These are phyloP conservation scores for Austroboletus rostrupii DNA, from an alignment of 1,284 basidiomycete genomes.

Conservation along the genomic window DNA sequence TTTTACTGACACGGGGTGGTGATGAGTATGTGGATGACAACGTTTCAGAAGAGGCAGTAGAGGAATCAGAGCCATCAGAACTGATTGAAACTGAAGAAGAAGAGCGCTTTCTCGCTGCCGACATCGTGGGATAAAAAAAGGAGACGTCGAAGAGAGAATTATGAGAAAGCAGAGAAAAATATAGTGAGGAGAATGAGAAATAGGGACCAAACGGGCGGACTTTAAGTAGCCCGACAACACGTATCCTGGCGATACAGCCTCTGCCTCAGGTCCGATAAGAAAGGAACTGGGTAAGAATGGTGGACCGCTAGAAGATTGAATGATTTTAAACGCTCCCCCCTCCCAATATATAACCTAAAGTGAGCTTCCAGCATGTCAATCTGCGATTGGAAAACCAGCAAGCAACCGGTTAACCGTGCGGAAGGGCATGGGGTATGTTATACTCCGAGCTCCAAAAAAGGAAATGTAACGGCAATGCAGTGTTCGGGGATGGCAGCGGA, in stretches of 20 bases:
- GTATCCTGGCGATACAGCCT: constrained; percentile 9
- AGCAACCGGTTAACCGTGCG: constrained; percentile 1
- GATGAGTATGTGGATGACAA: constrained; percentile 29
- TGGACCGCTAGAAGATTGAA: constrained; percentile 2
- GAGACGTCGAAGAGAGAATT: neutral
- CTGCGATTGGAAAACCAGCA: constrained; percentile 9
- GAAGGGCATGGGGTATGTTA: constrained; percentile 8
- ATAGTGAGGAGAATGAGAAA: neutral
- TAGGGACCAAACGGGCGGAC: neutral
- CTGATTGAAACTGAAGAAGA: constrained; percentile 16
- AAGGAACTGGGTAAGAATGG: constrained; percentile 8
- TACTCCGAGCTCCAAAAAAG: constrained; percentile 22
- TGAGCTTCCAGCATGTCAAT: constrained; percentile 9
- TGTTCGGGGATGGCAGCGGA: constrained; percentile 11
- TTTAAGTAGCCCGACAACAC: constrained; percentile 28
- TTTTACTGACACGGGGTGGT: constrained; percentile 51
- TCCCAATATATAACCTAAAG: constrained; percentile 13
- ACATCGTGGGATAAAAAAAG: constrained; percentile 1
- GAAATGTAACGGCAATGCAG: constrained; percentile 23
- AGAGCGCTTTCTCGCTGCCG: constrained; percentile 17
- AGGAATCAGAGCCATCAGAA: constrained; percentile 23
- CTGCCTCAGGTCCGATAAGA: constrained; percentile 11
- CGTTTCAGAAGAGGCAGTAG: constrained; percentile 22
- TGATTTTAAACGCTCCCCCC: constrained; percentile 6
- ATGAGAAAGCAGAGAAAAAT: neutral